Base-by-base conservation (phyloP, 768 basidiomycete species). In the Lactifluus volemus region DNA sequence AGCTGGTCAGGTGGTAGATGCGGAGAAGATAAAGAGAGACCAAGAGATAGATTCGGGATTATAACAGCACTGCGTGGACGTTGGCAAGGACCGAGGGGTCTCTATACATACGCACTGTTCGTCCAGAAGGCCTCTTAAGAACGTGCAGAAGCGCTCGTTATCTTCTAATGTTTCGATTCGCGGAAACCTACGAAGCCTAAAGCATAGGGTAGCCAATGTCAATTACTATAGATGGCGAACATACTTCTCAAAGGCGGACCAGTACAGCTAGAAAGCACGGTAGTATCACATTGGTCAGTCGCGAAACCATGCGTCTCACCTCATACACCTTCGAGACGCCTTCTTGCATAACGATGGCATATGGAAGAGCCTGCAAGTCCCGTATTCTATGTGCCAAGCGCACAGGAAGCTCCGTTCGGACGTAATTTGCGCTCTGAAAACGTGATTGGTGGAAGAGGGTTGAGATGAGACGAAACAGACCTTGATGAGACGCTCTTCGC, bases 311-410 rank as follows among this genome's bases (percentile, higher is more conserved):
- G 38, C 15, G 56, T 71, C 85, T 66, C 56, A 90, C 88, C 75
- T 92, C 86, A 67, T 94, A 93, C 41, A 95, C 90, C 67, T 80
- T 85, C 30, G 85, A 84, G 15, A 95, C 84, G 0, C 84, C 84
- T 66, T 93, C 89, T 65, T 92, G 87, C 5, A 87, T 90, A 32
- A 93, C 91, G 8, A 92, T 91, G 21, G 88, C 81, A 68, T 89
- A 93, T 4, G 93, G 92, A 50, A 96, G 76, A 1, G 84, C 77
- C 73, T 96, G 93, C 67, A 96, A 77, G 68, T 96, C 93, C 59
- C 89, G 83, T 61, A 95, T 73, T 50, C 93, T 81, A 71, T 95
- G 92, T 4, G 92, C 87, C 68, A 94, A 88, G 41, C 92, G 84
- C 14, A 92, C 84, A 10, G 93, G 92, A 6, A 96, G 74, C 69